phyloP scores from a whole-genome alignment of 805 yeast genomes.

The Myxozyma kluyveri region DNA sequence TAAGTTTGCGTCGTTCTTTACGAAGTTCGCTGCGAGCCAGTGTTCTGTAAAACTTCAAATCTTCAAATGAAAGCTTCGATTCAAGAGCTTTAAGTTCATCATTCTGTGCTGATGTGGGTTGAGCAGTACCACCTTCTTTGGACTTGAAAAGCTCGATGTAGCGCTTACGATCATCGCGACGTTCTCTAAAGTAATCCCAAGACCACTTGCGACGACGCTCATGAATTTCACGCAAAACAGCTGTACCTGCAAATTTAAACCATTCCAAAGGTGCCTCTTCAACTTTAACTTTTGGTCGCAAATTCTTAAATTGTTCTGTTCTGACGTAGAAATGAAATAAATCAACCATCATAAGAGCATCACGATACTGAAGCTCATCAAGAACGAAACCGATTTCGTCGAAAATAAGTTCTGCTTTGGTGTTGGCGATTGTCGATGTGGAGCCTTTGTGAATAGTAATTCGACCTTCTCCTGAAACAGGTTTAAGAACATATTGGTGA shows the following conservation, averaged over 20 bases:
- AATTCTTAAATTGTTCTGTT: slow-evolving; percentile 68
- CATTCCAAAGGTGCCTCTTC: slow-evolving; percentile 71
- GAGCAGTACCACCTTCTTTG: slow-evolving; percentile 45
- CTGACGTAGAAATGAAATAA: slow-evolving; percentile 73
- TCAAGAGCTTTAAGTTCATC: slow-evolving; percentile 54
- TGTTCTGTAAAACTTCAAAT: slow-evolving; percentile 79
- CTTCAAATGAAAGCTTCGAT: slow-evolving; percentile 62
- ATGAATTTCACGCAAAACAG: slow-evolving; percentile 75
- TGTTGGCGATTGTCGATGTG: slow-evolving; percentile 58
- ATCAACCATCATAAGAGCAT: slow-evolving; percentile 75
- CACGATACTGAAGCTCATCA: slow-evolving; percentile 81
- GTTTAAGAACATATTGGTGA: slow-evolving; percentile 57
- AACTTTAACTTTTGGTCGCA: slow-evolving; percentile 57
- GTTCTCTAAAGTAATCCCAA: slow-evolving; percentile 73
- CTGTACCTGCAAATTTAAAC: slow-evolving; percentile 77
- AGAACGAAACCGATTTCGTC: slow-evolving; percentile 86
- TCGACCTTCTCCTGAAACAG: slow-evolving; percentile 86
- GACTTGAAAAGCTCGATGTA: slow-evolving; percentile 69
- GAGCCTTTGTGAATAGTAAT: slow-evolving; percentile 79
- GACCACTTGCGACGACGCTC: slow-evolving; percentile 79
- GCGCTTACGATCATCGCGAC: slow-evolving; percentile 67
- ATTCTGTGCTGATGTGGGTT: slow-evolving; percentile 32
- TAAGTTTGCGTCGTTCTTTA: slow-evolving; percentile 46
- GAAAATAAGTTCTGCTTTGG: slow-evolving; percentile 70
- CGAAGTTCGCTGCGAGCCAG: slow-evolving; percentile 66